A percentile compares a stretch with the other conserved stretches of the same genome.
phyloP scores from a whole-genome alignment of 2,329 filamentous ascomycete species.

The Pseudocercospora eumusae region DNA sequence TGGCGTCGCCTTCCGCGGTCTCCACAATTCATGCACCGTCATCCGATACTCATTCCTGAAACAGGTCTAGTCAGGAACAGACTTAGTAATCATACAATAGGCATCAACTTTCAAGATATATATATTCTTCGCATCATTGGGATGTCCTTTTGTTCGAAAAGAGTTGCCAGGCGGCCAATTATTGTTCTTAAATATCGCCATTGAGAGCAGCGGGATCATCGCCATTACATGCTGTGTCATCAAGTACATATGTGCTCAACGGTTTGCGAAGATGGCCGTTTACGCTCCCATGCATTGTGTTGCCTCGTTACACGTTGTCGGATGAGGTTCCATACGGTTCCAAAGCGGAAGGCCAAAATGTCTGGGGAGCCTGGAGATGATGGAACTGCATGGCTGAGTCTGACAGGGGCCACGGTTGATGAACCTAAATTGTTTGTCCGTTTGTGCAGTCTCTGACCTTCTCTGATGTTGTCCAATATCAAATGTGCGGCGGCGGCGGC shows the following conservation, averaged over 20 bases:
- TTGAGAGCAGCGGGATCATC: constrained; percentile 57
- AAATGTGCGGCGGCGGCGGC: background rate
- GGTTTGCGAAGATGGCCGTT: constrained; percentile 46
- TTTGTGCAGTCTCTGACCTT: background rate
- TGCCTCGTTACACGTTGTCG: constrained; percentile 44
- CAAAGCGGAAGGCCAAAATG: background rate
- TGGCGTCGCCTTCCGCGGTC: background rate
- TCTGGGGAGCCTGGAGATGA: background rate
- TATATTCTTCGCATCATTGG: too few species aligned
- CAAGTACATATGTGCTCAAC: constrained; percentile 50
- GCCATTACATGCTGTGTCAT: constrained; percentile 56
- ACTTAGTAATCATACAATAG: constrained; percentile 3
- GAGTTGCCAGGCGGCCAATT: constrained; percentile 58
- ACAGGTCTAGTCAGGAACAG: constrained; percentile 3
- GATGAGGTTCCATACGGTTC: too few species aligned
- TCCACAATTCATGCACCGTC: constrained; percentile 7
- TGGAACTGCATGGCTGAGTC: background rate
- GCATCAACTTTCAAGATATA: too few species aligned
- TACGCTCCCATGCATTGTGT: constrained; percentile 61
- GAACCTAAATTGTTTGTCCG: too few species aligned
- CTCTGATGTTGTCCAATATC: background rate
- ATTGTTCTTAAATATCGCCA: constrained; percentile 58
- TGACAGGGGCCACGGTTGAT: background rate
- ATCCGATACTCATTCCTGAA: constrained; percentile 1
- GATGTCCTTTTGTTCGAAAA: constrained; percentile 56